Evolutionary conservation across 2,329 filamentous ascomycete genomes (phyloP).

Genomic region (Purpureocillium lavendulum): DNA sequence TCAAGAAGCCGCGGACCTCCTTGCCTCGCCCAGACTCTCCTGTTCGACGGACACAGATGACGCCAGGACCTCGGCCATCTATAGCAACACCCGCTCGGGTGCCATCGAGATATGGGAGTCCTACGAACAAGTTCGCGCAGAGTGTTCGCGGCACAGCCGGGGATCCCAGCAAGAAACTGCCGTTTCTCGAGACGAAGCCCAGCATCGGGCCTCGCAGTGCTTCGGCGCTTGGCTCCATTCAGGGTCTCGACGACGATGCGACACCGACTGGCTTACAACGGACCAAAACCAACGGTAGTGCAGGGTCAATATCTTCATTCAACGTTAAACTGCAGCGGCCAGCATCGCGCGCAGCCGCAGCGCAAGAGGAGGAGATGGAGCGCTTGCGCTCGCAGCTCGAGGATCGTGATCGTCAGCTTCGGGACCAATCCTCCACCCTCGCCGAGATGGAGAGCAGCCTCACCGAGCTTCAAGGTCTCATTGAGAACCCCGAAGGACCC

Average conservation of each 20-base stretch:
- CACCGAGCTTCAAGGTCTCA: slow-evolving; percentile 64
- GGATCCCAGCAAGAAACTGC: slow-evolving; percentile 50
- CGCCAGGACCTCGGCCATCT: slow-evolving; percentile 48
- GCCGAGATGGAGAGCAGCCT: slow-evolving; percentile 86
- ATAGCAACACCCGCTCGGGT: slow-evolving; percentile 35
- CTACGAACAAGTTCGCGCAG: slow-evolving; percentile 52
- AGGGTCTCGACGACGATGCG: slow-evolving; percentile 48
- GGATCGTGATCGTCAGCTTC: slow-evolving; percentile 79
- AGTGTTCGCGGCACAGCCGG: slow-evolving; percentile 54
- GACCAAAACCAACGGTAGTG: slow-evolving; percentile 43
- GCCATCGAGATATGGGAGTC: slow-evolving; percentile 26
- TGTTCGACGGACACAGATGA: slow-evolving; percentile 59
- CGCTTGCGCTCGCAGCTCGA: slow-evolving; percentile 66
- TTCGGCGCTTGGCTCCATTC: slow-evolving; percentile 47
- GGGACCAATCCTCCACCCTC: slow-evolving; percentile 74
- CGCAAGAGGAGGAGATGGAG: slow-evolving; percentile 64
- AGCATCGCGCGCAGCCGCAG: slow-evolving; percentile 41
- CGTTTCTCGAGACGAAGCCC: slow-evolving; percentile 38
- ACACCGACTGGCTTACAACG: slow-evolving; percentile 44
- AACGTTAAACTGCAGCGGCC: slow-evolving; percentile 41
- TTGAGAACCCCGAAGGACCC: slow-evolving; percentile 46
- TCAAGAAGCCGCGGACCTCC: slow-evolving; percentile 66
- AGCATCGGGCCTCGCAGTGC: slow-evolving; percentile 49
- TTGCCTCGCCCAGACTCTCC: slow-evolving; percentile 87
- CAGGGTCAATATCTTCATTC: slow-evolving; percentile 47